phyloP scores from a whole-genome alignment of 2,329 filamentous ascomycete genomes.

The Fusarium sarcochroum region DNA sequence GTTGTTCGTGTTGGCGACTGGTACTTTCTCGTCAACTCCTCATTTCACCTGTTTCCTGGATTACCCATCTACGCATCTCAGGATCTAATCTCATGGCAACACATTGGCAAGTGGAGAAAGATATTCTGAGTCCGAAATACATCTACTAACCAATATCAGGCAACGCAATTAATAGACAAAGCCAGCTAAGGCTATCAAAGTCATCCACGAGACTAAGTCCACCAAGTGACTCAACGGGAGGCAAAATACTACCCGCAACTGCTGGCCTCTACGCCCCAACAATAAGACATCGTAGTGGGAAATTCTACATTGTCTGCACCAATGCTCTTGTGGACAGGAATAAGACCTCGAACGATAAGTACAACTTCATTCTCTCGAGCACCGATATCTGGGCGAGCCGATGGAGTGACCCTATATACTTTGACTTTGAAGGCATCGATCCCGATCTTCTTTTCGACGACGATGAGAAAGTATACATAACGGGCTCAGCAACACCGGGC shows the following conservation, averaged over 20 bases:
- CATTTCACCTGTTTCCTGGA: constrained; percentile 28
- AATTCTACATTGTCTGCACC: constrained; percentile 21
- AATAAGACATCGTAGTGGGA: constrained; percentile 4
- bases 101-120: neutral
- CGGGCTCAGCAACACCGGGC: constrained; percentile 12
- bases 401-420: constrained; percentile 16
- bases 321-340: neutral
- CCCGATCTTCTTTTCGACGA: constrained; percentile 15
- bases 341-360: no score
- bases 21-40: constrained; percentile 29
- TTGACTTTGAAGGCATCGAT: constrained; percentile 17
- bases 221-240: constrained; percentile 5
- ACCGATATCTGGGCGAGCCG: constrained; percentile 21
- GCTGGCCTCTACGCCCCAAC: constrained; percentile 18
- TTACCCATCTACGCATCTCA: constrained; percentile 18
- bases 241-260: constrained; percentile 8
- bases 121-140: neutral
- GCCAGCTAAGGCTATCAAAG: neutral
- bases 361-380: constrained; percentile 11
- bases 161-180: constrained; percentile 10
- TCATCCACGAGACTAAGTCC: constrained; percentile 10
- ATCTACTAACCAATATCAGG: neutral
- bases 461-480: constrained; percentile 12
- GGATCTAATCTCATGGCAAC: constrained; percentile 18
- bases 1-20: constrained; percentile 24